phyloP scores from a whole-genome alignment of 495 filamentous ascomycete genomes.

The Alectoria sarmentosa region DNA sequence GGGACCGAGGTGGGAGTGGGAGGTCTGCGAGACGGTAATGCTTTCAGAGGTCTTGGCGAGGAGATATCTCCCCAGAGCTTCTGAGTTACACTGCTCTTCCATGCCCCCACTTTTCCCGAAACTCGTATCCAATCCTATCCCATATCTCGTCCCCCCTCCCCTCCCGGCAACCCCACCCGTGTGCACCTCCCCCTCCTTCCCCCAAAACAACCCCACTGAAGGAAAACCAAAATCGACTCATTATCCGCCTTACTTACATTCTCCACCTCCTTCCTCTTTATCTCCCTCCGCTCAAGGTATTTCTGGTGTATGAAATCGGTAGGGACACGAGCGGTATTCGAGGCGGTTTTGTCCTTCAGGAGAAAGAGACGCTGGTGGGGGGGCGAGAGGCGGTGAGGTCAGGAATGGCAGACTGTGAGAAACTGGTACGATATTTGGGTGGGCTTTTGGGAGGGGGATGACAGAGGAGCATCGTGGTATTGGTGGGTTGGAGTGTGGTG shows the following conservation, averaged over 20 bases:
- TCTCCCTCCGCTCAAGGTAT: constrained; percentile 64
- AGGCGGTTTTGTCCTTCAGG: constrained; percentile 60
- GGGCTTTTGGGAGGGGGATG: constrained; percentile 28
- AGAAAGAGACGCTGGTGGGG: constrained; percentile 38
- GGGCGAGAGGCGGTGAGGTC: constrained; percentile 61
- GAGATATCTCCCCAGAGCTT: too few relatives aligned
- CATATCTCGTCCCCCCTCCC: too few relatives aligned
- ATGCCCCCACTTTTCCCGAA: too few relatives aligned
- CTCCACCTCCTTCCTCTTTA: constrained; percentile 76
- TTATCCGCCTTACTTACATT: constrained; percentile 75
- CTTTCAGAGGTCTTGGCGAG: too few relatives aligned
- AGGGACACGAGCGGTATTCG: constrained; percentile 91
- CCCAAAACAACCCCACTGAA: constrained; percentile 20
- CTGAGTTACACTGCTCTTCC: too few relatives aligned
- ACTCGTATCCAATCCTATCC: too few relatives aligned
- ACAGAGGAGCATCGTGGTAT: constrained; percentile 59
- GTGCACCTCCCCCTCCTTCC: not conserved
- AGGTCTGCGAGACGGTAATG: too few relatives aligned
- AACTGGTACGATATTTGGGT: too few relatives aligned
- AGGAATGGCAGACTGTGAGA: constrained; percentile 77
- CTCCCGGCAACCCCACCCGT: too few relatives aligned
- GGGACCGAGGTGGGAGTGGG: too few relatives aligned
- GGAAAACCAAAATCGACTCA: constrained; percentile 35
- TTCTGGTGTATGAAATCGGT: constrained; percentile 69
- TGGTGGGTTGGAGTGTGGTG: too few relatives aligned